These are phyloP conservation scores for Yamadazyma oceani DNA, from an alignment of 1,139 yeast genomes.

Conservation along the genomic window DNA sequence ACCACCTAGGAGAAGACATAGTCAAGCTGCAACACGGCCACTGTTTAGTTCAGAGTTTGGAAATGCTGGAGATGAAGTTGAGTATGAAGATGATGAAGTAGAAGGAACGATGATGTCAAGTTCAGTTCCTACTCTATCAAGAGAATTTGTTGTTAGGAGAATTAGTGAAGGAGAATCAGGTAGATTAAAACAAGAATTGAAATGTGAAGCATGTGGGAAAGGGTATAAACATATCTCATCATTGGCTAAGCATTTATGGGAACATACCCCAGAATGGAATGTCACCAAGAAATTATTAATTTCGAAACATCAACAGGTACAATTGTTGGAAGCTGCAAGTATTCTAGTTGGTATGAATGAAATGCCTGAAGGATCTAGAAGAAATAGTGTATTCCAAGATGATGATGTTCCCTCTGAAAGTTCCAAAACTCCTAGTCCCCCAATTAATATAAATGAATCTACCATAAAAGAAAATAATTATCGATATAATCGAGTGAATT, in stretches of 20 bases:
- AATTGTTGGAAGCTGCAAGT: constrained; percentile 83
- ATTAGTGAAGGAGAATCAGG: constrained; percentile 88
- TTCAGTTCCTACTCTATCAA: constrained; percentile 52
- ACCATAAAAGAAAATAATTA: constrained; percentile 2
- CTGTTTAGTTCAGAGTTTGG: background rate
- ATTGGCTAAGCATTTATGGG: constrained; percentile 72
- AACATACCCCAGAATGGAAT: constrained; percentile 90
- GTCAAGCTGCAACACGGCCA: constrained; percentile 3
- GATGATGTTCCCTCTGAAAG: background rate
- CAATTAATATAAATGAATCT: constrained; percentile 1
- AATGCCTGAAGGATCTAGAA: constrained; percentile 9
- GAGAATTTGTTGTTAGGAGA: constrained; percentile 79
- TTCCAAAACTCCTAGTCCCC: constrained; percentile 11
- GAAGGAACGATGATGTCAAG: constrained; percentile 21
- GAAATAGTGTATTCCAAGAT: constrained; percentile 17
- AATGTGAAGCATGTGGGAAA: constrained; percentile 88
- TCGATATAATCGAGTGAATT: constrained; percentile 14
- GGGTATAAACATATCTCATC: constrained; percentile 86
- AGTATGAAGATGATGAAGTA: constrained; percentile 6
- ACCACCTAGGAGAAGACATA: background rate
- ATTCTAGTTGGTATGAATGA: constrained; percentile 83
- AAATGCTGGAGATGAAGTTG: constrained; percentile 4
- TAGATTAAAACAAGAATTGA: constrained; percentile 74
- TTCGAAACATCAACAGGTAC: constrained; percentile 91
- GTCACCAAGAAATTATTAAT: constrained; percentile 76